phyloP scores from a whole-genome alignment of 140 eudicot species.

The Oenanthe javanica region DNA sequence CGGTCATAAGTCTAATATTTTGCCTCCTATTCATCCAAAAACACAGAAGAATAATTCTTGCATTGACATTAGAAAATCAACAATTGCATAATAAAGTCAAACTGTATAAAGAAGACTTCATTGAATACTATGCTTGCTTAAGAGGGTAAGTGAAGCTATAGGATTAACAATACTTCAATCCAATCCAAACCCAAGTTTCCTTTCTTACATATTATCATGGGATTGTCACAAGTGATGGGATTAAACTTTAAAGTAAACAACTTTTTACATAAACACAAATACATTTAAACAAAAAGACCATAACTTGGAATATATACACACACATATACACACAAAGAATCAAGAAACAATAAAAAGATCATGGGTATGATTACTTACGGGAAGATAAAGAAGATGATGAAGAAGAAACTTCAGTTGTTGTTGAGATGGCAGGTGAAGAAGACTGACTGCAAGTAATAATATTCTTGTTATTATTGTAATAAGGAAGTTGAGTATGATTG shows the following conservation, averaged over 20 bases:
- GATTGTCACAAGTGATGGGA: background rate
- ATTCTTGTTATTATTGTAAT: background rate
- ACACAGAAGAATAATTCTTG: background rate
- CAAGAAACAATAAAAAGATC: background rate
- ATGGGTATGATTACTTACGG: background rate
- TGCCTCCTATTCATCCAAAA: background rate
- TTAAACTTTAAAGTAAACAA: background rate
- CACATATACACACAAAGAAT: background rate
- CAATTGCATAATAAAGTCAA: background rate
- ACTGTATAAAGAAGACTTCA: background rate
- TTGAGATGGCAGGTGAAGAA: background rate
- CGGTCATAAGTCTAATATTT: no score
- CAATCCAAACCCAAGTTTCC: background rate
- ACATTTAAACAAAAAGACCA: background rate
- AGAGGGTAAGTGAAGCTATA: no score
- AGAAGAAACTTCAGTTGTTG: background rate
- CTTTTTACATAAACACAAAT: background rate
- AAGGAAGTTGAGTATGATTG: background rate
- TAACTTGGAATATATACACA: background rate
- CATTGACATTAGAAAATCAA: background rate
- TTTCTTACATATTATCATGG: background rate
- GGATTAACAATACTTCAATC: background rate
- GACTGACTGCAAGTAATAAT: background rate
- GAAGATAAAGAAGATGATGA: background rate
- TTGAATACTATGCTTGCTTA: no score